A percentile compares a stretch with the other conserved stretches of the same genome.
Evolutionary conservation across 257 asterid species (phyloP).

Genomic region (Solanum etuberosum): DNA sequence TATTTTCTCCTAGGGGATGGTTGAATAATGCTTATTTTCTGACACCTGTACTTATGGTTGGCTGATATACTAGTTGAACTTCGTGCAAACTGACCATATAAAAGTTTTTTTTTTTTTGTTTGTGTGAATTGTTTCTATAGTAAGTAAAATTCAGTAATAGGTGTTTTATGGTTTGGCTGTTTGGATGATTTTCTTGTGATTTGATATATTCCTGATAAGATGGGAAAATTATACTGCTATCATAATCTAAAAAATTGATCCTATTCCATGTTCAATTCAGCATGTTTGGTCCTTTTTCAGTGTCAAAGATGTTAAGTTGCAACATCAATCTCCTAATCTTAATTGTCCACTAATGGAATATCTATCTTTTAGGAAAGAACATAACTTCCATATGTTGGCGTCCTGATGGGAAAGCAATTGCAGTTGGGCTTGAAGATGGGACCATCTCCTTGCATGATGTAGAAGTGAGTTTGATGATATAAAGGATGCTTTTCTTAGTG

Average conservation of each 20-base stretch:
- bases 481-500: background rate
- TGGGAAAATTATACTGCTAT: background rate
- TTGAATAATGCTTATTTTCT: background rate
- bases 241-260: background rate
- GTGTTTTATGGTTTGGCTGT: background rate
- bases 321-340: background rate
- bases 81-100: background rate
- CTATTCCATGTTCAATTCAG: background rate
- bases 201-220: background rate
- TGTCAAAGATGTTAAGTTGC: background rate
- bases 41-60: background rate
- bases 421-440: slow-evolving; percentile 91
- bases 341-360: background rate
- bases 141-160: background rate
- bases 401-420: slow-evolving; percentile 94
- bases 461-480: slow-evolving; percentile 34
- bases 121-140: background rate
- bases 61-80: background rate
- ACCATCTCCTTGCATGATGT: slow-evolving; percentile 85
- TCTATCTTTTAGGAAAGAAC: slow-evolving; percentile 40
- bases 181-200: background rate
- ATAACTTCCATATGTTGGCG: slow-evolving; percentile 94
- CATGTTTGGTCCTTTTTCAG: background rate
- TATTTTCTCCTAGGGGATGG: background rate
- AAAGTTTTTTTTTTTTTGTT: background rate